Conservation (phyloP, 805 yeast genomes). For the Kuraishia molischiana region DNA sequence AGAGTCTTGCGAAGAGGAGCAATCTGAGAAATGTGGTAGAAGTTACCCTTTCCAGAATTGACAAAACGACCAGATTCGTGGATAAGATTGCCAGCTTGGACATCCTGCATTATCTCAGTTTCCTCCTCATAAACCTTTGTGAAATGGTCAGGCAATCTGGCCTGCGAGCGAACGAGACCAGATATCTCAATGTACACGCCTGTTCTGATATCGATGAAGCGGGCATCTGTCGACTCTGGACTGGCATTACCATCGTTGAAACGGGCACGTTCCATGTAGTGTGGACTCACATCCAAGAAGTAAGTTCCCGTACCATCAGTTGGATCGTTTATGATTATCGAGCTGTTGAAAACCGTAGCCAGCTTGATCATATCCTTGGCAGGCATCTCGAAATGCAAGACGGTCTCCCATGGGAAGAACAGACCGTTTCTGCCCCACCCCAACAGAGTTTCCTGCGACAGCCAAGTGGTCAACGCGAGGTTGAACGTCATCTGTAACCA, state of each 20-base stretch:
- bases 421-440: constrained; percentile 54
- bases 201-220: constrained; percentile 40
- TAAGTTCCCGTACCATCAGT: constrained; percentile 34
- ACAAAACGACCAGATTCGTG: constrained; percentile 14
- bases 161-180: constrained; percentile 17
- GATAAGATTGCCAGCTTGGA: constrained; percentile 9
- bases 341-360: constrained; percentile 35
- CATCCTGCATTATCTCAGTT: constrained; percentile 9
- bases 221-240: constrained; percentile 36
- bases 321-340: constrained; percentile 34
- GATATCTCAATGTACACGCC: constrained; percentile 37
- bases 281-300: constrained; percentile 36
- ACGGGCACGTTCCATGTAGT: constrained; percentile 36
- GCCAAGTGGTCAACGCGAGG: constrained; percentile 39
- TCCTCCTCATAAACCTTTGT: constrained; percentile 11
- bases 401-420: constrained; percentile 43
- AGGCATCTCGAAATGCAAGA: constrained; percentile 41
- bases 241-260: constrained; percentile 37
- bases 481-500: constrained; percentile 35
- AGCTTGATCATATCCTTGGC: constrained; percentile 34
- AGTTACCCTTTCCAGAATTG: constrained; percentile 25
- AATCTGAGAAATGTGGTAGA: constrained; percentile 17
- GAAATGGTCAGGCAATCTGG: constrained; percentile 5
- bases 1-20: constrained; percentile 16
- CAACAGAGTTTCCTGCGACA: constrained; percentile 50